Evolutionary conservation across 106 monocot species (phyloP), one percentile per base, ranked within the genome.

Genomic region (Dendrobium huoshanense): DNA sequence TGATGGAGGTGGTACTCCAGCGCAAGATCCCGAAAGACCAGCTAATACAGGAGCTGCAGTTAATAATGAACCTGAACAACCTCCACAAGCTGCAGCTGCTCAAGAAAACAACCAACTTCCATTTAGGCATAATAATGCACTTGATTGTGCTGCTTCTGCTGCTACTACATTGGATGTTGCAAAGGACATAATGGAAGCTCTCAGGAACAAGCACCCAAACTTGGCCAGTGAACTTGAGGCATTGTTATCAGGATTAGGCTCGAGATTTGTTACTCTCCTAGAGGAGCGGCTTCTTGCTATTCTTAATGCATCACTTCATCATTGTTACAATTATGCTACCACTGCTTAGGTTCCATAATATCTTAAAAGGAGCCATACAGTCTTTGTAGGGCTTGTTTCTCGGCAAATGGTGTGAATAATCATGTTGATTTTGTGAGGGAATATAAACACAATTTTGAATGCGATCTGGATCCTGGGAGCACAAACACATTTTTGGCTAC

Each of bases 211-310:
- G 83, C 95, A 99, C 77, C 85, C 89, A 17, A 99, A 89, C 84
- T 87, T 99, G 85, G 99, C 95, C 56, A 84, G 81, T 82, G 99
- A 99, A 85, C 91, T 99, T 75, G 99, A 99, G 99, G 99, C 93
- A 85, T 77, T 13, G 61, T 73, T 33, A 22, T 47, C 9, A 18
- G 31, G 1, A 31, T 31, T 31, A 31, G 31, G 31, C 31, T 31
- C 31, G 31, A 31, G 31, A 31, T 31, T 31, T 31, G 31, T 31
- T 31, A 31, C 31, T 31, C 31, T 31, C 31, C 31, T 31, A 31
- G 31, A 31, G 31, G 31, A 31, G 31, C 31, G 31, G 31, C 31
- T 31, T 31, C 31, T 31, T 31, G 31, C 31, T 31, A 31, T 31
- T 31, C 31, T 31, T 1, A 31, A 31, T 31, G 31, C 31, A 31